Evolutionary conservation across 2,329 filamentous ascomycete species (phyloP).

Genomic region (Xylaria arbuscula): DNA sequence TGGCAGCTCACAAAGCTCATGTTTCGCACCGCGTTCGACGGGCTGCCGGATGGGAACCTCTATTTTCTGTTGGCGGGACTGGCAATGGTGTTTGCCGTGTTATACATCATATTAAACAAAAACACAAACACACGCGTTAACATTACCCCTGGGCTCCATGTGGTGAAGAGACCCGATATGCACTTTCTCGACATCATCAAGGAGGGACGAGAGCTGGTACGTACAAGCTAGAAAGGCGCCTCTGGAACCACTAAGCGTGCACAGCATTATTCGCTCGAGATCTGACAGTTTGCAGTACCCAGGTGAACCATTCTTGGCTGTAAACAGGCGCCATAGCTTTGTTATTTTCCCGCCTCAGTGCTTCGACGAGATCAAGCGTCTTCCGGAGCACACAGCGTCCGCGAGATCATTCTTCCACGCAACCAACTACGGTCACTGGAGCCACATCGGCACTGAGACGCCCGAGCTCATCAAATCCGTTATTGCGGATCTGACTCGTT

Average conservation of each 20-base stretch:
- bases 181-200: constrained; percentile 27
- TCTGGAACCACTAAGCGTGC: too few relatives aligned
- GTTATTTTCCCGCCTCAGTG: constrained; percentile 24
- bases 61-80: constrained; percentile 6
- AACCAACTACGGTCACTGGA: constrained; percentile 26
- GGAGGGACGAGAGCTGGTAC: constrained; percentile 25
- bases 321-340: constrained; percentile 21
- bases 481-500: constrained; percentile 26
- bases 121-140: constrained; percentile 8
- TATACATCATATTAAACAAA: not conserved
- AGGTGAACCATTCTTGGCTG: constrained; percentile 23
- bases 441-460: constrained; percentile 24
- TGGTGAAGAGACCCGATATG: constrained; percentile 19
- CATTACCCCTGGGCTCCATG: constrained; percentile 8
- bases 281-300: constrained; percentile 27
- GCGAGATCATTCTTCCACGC: constrained; percentile 25
- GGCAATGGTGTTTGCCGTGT: not conserved
- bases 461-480: constrained; percentile 14
- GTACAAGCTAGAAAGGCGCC: not conserved
- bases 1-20: constrained; percentile 33
- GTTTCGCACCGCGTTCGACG: constrained; percentile 10
- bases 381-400: constrained; percentile 27
- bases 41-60: constrained; percentile 3
- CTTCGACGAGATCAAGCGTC: constrained; percentile 35
- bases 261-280: too few relatives aligned